Base-by-base conservation (phyloP, 1,284 basidiomycete genomes). In the Cystobasidium sp. region DNA sequence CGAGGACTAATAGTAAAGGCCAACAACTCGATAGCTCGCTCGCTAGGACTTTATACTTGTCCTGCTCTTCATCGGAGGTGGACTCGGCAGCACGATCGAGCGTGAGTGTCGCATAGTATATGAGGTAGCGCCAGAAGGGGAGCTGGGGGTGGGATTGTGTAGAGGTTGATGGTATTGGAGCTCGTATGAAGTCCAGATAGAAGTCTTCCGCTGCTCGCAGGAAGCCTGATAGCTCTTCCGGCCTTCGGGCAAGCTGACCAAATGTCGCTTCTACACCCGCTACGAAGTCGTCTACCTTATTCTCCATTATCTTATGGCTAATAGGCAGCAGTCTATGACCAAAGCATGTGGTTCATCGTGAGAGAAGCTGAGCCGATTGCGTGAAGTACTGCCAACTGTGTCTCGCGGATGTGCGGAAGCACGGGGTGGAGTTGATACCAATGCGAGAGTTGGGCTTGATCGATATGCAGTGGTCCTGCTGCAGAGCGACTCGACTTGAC, bases 121-220 rank as follows among this genome's bases (percentile, higher is more conserved):
- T 31, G n/a, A 73, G 44, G 43, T 73, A 66, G 9, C 70, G 62
- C 70, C 70, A 73, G 55, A 73, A 66, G 5, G 70, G 70, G 53
- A 73, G 53, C 53, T 44, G n/a, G 20, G 7, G 9, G n/a, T 49
- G n/a, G 8, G 1, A 9, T 20, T n/a, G 2, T 9, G 12, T 12
- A 9, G 37, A 31, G 9, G 56, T 53, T 18, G 14, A 14, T 6
- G n/a, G 31, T 7, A 18, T 24, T 56, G 10, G 12, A 5, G 22
- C n/a, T 12, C 69, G 47, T 6, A 41, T 16, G 12, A 44, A 66
- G 22, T 73, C 63, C 2, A 62, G 62, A 41, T 73, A 73, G 63
- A 73, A 73, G 10, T 52, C 51, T 44, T 46, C 47, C 6, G 62
- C 62, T 39, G 70, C 49, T 51, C 18, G 51, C 41, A 66, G n/a